These are phyloP conservation scores for Arabis hirsuta DNA, from an alignment of 345 rosid species.

Conservation along the genomic window DNA sequence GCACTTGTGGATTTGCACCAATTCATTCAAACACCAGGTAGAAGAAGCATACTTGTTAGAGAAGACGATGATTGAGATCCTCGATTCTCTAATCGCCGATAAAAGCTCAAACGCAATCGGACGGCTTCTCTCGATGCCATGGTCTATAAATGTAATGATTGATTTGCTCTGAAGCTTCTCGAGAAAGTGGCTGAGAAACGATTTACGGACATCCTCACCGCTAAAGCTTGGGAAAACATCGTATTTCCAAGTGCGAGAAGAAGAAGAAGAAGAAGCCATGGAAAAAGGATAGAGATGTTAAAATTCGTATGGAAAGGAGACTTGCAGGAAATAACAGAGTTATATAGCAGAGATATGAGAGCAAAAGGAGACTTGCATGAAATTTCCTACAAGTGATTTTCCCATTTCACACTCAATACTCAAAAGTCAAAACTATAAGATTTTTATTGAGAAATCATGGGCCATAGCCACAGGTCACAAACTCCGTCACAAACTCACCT, in stretches of 20 bases:
- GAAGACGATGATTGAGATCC: background rate
- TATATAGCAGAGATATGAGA: too few relatives aligned
- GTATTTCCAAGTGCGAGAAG: background rate
- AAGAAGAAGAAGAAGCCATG: background rate
- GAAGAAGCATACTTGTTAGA: slow-evolving; percentile 7
- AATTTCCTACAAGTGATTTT: too few relatives aligned
- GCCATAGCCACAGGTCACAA: too few relatives aligned
- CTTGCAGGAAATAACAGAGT: too few relatives aligned
- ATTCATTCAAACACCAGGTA: background rate
- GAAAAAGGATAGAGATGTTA: too few relatives aligned
- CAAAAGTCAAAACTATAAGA: too few relatives aligned
- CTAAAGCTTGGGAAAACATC: slow-evolving; percentile 5
- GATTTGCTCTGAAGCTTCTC: background rate
- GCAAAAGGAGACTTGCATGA: too few relatives aligned
- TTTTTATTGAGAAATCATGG: too few relatives aligned
- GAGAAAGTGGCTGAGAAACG: background rate
- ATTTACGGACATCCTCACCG: background rate
- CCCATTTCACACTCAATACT: too few relatives aligned
- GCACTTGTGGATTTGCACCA: background rate
- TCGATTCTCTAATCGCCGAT: background rate
- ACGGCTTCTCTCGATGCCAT: background rate
- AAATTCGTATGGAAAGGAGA: too few relatives aligned
- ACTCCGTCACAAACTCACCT: too few relatives aligned
- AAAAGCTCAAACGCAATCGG: background rate
- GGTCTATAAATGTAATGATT: background rate